Percentiles rank a stretch among this genome's conserved stretches.
Conservation (phyloP, 2,329 filamentous ascomycete genomes). For the Cercospora sesami region DNA sequence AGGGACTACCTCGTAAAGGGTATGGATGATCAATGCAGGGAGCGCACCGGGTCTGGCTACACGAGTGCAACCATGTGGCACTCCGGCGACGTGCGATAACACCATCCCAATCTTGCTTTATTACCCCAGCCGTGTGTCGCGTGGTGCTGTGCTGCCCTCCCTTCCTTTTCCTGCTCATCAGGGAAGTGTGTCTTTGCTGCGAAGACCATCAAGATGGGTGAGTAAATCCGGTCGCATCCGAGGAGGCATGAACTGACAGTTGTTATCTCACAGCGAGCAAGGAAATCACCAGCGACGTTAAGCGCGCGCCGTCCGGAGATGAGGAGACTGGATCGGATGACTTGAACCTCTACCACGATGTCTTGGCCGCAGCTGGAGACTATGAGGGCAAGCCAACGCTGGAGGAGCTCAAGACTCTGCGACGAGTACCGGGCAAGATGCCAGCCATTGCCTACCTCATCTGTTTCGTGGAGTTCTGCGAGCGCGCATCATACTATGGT, state of each 20-base stretch:
- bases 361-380: constrained; percentile 17
- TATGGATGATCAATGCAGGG: constrained; percentile 1
- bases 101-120: background rate
- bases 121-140: constrained; percentile 8
- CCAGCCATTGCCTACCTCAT: constrained; percentile 34
- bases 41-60: background rate
- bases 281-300: constrained; percentile 2
- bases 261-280: background rate
- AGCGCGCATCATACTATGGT: constrained; percentile 48
- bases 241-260: background rate
- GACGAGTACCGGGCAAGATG: constrained; percentile 48
- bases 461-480: constrained; percentile 51
- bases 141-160: background rate
- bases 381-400: constrained; percentile 41
- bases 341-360: constrained; percentile 21
- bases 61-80: constrained; percentile 6
- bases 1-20: constrained; percentile 5
- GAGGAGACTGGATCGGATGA: constrained; percentile 14
- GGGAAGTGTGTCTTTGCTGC: constrained; percentile 3
- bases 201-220: constrained; percentile 6
- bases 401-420: constrained; percentile 46
- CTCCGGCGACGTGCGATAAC: constrained; percentile 1
- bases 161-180: background rate
- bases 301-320: constrained; percentile 12
- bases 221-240: background rate